These are phyloP conservation scores for Curvularia spicifera DNA, from an alignment of 2,329 filamentous ascomycete species.

Conservation along the genomic window DNA sequence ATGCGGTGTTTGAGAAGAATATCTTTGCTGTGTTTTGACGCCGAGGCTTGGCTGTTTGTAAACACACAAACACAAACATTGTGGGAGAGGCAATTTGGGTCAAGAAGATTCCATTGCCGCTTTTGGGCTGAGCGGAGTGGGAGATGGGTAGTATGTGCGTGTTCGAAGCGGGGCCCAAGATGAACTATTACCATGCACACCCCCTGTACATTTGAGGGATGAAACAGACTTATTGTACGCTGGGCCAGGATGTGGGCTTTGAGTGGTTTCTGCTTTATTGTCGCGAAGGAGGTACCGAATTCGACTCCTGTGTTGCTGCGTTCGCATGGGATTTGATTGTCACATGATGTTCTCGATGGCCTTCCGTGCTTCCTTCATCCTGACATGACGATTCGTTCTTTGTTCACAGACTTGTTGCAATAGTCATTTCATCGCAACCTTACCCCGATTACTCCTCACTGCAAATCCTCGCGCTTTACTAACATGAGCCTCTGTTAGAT, in stretches of 20 bases:
- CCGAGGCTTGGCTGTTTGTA: conserved; percentile 1
- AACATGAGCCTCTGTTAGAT: conserved; percentile 1
- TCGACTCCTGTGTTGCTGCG: not conserved
- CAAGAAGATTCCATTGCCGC: conserved; percentile 8
- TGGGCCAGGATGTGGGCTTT: not conserved
- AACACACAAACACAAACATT: not conserved
- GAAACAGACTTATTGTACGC: conserved; percentile 7
- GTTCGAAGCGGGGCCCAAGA: conserved; percentile 5
- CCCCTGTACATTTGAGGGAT: conserved; percentile 1
- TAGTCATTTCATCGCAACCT: not conserved
- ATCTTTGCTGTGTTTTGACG: conserved; percentile 7
- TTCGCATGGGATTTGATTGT: not conserved
- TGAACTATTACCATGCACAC: not conserved
- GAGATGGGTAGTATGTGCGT: conserved; percentile 1
- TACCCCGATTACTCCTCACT: not conserved
- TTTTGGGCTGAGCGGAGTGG: conserved; percentile 6
- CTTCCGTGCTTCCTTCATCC: not conserved
- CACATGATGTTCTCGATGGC: not conserved
- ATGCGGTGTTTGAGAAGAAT: not conserved
- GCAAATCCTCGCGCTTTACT: not conserved
- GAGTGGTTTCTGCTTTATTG: not conserved
- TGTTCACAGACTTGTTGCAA: not conserved
- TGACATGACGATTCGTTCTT: not conserved
- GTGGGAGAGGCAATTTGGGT: not conserved
- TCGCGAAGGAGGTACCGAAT: no score